phyloP scores from a whole-genome alignment of 805 yeast species.

The Wickerhamia fluorescens region DNA sequence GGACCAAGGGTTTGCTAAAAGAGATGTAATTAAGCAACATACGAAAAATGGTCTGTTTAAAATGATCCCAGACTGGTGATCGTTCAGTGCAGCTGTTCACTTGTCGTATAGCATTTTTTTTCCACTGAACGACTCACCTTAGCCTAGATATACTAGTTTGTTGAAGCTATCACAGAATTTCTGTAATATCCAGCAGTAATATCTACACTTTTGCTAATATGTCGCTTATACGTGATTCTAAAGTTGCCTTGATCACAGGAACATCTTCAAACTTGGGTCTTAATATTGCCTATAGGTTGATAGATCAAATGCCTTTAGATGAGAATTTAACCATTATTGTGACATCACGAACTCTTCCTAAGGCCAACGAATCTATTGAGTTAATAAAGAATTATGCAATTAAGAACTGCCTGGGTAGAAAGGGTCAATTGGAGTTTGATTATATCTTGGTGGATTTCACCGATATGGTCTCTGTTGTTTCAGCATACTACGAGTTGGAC shows the following conservation, averaged over 20 bases:
- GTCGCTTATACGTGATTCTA: slow-evolving; percentile 13
- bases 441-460: slow-evolving; percentile 85
- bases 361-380: slow-evolving; percentile 69
- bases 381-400: slow-evolving; percentile 30
- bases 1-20: too few relatives aligned
- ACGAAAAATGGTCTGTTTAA: too few relatives aligned
- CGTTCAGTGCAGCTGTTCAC: too few relatives aligned
- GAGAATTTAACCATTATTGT: slow-evolving; percentile 70
- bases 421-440: slow-evolving; percentile 71
- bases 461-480: slow-evolving; percentile 76
- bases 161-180: too few relatives aligned
- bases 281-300: slow-evolving; percentile 74
- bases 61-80: too few relatives aligned
- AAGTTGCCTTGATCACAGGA: slow-evolving; percentile 37
- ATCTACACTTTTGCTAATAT: too few relatives aligned
- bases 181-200: too few relatives aligned
- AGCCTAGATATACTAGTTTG: too few relatives aligned
- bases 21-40: too few relatives aligned
- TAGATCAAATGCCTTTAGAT: slow-evolving; percentile 49
- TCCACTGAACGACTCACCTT: too few relatives aligned
- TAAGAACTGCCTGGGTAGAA: slow-evolving; percentile 26
- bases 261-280: slow-evolving; percentile 68
- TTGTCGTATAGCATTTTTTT: too few relatives aligned
- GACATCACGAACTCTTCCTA: slow-evolving; percentile 82
- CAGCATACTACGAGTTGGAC: slow-evolving; percentile 64